Evolutionary conservation across 2,329 filamentous ascomycete genomes (phyloP), one percentile per base, ranked within the genome.

Genomic region (Nakataea oryzae): DNA sequence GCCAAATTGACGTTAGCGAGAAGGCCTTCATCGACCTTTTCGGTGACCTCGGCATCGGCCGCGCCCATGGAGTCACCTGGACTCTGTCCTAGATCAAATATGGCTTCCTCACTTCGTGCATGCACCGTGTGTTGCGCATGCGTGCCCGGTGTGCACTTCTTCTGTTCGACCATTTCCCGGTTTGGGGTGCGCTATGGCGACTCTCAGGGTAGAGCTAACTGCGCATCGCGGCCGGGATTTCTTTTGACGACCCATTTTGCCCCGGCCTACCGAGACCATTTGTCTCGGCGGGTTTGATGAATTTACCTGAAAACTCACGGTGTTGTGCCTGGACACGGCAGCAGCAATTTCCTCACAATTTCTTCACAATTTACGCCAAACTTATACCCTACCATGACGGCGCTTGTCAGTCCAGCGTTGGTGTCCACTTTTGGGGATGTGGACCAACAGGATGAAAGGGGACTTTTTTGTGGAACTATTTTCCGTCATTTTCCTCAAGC

Each of bases 1-100:
- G 72, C 54, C 76, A 79, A 68, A 82, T 91, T 59, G 88, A 91
- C 69, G 65, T 67, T 55, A 68, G 66, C 66, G 64, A 67, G 62
- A 63, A 62, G 50, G 62, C 64, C 64, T 88, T 86, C 74, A 65
- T 69, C n/a, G 75, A 79, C 26, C 76, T 89, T 61, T 80, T 76
- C 59, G 78, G 74, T 62, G 70, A 32, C 58, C 63, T 65, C 28
- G 65, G 67, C 57, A 66, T 72, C 11, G 77, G 77, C 64, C 71
- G 73, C 54, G 59, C 63, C 8, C 17, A 24, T 9, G 47, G 65
- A 12, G 70, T 70, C 55, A 67, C 67, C 30, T 76, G 74, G 74
- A 66, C 59, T 34, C 68, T 72, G 66, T 69, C 69, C 63, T 71
- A 70, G 65, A 57, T 5, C 24, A 17, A 26, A 6, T 41, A 13